Percentiles rank a stretch among this genome's conserved stretches.
Conservation (phyloP, 2,329 filamentous ascomycete species). For the Myriosclerotinia curreyana region DNA sequence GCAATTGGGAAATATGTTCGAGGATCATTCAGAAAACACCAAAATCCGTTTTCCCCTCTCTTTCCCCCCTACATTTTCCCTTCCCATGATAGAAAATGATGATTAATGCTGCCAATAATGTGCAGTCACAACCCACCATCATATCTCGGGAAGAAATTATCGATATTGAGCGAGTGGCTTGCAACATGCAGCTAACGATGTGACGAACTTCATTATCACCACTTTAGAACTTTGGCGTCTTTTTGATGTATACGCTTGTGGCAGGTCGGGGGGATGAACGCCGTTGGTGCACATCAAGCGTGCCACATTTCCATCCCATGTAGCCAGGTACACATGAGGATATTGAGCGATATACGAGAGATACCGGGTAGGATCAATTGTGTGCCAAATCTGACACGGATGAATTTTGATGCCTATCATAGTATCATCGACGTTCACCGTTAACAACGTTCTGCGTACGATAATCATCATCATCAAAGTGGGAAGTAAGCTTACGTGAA, state of each 20-base stretch:
- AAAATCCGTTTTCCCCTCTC: not conserved
- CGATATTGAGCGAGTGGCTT: not conserved
- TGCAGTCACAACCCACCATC: not conserved
- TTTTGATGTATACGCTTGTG: not conserved
- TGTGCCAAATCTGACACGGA: not conserved
- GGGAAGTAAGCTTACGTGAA: slow-evolving; percentile 13
- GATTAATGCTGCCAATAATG: not conserved
- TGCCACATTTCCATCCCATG: slow-evolving; percentile 12
- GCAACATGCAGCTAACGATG: slow-evolving; percentile 13
- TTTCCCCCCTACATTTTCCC: not conserved
- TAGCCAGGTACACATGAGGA: not conserved
- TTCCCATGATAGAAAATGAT: not conserved
- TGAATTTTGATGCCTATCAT: not conserved
- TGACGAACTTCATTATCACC: slow-evolving; percentile 11
- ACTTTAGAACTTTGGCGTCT: slow-evolving; percentile 1
- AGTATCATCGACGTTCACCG: not conserved
- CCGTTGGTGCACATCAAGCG: slow-evolving; percentile 9
- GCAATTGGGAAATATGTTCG: slow-evolving; percentile 2
- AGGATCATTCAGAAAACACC: not conserved
- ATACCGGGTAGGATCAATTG: not conserved
- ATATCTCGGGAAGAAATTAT: slow-evolving; percentile 2
- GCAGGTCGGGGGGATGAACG: not conserved
- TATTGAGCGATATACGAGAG: not conserved
- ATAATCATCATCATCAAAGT: slow-evolving; percentile 6
- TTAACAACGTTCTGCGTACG: not conserved